These are phyloP conservation scores for Coemansia sp. DNA, from an alignment of 371 early-diverging fungal species.

Conservation along the genomic window DNA sequence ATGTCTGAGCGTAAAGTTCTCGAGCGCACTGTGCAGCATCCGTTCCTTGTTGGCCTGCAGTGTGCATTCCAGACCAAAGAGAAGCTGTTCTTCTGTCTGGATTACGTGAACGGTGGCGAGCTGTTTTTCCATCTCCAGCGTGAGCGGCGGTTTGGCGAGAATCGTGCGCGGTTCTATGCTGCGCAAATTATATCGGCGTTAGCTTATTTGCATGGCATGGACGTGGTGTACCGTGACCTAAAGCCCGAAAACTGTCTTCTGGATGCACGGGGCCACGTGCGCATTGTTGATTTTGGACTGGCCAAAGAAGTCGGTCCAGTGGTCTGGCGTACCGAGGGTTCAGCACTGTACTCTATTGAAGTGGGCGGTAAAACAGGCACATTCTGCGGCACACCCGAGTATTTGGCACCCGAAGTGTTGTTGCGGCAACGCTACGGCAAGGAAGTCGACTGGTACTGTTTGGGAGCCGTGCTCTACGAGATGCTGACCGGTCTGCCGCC, in stretches of 20 bases:
- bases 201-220: constrained; percentile 88
- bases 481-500: constrained; percentile 94
- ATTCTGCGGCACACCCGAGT: constrained; percentile 98
- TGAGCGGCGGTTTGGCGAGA: constrained; percentile 84
- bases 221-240: constrained; percentile 93
- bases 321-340: constrained; percentile 76
- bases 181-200: constrained; percentile 78
- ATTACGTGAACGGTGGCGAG: constrained; percentile 96
- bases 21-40: constrained; percentile 63
- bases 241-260: constrained; percentile 95
- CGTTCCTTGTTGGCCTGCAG: constrained; percentile 92
- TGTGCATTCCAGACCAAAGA: constrained; percentile 88
- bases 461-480: constrained; percentile 97
- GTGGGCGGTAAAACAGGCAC: constrained; percentile 91
- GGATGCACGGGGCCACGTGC: constrained; percentile 90
- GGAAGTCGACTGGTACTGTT: constrained; percentile 98
- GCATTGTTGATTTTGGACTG: constrained; percentile 99
- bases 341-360: constrained; percentile 58
- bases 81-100: constrained; percentile 87
- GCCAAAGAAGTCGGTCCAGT: constrained; percentile 86
- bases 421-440: constrained; percentile 94
- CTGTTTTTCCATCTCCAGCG: constrained; percentile 93
- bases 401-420: constrained; percentile 97
- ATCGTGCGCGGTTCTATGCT: constrained; percentile 82
- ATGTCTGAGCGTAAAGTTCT: constrained; percentile 54